These are phyloP conservation scores for Ballota nigra DNA, from an alignment of 257 asterid species.

Conservation along the genomic window DNA sequence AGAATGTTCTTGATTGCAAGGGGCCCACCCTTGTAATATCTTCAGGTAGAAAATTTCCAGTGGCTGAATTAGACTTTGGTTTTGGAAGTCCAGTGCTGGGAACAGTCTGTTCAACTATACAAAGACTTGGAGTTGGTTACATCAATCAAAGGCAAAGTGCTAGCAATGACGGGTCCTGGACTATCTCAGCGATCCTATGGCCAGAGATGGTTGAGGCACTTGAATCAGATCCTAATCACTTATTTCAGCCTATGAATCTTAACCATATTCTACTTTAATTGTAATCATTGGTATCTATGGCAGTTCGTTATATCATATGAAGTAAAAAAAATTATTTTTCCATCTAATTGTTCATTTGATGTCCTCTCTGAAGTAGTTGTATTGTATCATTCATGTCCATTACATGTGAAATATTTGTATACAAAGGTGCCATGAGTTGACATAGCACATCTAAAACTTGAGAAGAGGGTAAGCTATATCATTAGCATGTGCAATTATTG, in stretches of 20 bases:
- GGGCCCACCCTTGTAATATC: slow-evolving; percentile 50
- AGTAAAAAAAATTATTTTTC: neutral
- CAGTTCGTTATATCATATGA: neutral
- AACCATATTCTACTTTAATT: slow-evolving; percentile 31
- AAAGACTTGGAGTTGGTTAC: slow-evolving; percentile 60
- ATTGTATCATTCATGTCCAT: neutral
- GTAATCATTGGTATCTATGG: slow-evolving; percentile 9
- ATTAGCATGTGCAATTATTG: neutral
- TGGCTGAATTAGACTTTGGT: slow-evolving; percentile 56
- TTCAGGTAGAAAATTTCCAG: slow-evolving; percentile 57
- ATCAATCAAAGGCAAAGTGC: slow-evolving; percentile 56
- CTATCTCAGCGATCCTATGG: slow-evolving; percentile 55
- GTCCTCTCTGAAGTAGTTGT: neutral
- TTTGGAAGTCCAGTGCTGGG: slow-evolving; percentile 59
- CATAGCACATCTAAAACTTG: neutral
- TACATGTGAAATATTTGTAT: neutral
- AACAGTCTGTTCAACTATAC: slow-evolving; percentile 48
- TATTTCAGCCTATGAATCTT: slow-evolving; percentile 47
- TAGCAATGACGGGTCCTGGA: slow-evolving; percentile 53
- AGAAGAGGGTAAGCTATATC: neutral
- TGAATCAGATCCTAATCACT: slow-evolving; percentile 43
- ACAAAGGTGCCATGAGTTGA: neutral
- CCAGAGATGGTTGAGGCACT: slow-evolving; percentile 55
- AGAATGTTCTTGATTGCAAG: slow-evolving; percentile 42
- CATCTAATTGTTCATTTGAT: neutral